These are phyloP conservation scores for Glomus cerebriforme DNA, from an alignment of 192 early-diverging fungal genomes.

Conservation along the genomic window DNA sequence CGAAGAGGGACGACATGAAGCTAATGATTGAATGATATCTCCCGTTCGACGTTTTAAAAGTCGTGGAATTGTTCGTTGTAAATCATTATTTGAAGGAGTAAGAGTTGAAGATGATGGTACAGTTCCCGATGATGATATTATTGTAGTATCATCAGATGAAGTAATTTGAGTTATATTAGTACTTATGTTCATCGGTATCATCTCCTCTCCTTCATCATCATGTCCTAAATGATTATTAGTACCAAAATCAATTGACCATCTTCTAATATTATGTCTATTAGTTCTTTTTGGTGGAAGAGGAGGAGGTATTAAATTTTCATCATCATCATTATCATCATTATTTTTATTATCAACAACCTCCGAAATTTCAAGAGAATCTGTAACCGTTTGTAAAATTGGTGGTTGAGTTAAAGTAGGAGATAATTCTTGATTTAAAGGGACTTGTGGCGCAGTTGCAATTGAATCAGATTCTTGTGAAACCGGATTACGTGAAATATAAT, in stretches of 20 bases:
- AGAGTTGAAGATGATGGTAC: background rate
- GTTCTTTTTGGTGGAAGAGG: background rate
- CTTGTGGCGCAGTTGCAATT: too few species aligned
- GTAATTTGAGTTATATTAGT: too few species aligned
- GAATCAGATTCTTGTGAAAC: background rate
- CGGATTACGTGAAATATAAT: background rate
- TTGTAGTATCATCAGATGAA: background rate
- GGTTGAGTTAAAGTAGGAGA: too few species aligned
- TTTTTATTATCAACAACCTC: too few species aligned
- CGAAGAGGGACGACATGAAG: background rate
- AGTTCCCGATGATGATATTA: background rate
- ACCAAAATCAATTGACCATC: constrained; percentile 25
- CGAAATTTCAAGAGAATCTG: background rate
- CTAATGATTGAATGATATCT: constrained; percentile 8
- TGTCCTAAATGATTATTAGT: background rate
- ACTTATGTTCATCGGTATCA: background rate
- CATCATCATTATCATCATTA: background rate
- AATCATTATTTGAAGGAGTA: background rate
- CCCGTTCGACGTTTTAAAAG: background rate
- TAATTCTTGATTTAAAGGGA: too few species aligned
- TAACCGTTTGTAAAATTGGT: background rate
- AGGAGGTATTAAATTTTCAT: background rate
- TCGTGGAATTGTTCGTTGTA: background rate
- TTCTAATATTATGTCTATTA: background rate
- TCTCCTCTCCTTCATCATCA: background rate